Percentiles rank a stretch among this genome's conserved stretches.
Conservation (phyloP, 176 grass and related monocot genomes). For the Echinochloa phyllopogon region DNA sequence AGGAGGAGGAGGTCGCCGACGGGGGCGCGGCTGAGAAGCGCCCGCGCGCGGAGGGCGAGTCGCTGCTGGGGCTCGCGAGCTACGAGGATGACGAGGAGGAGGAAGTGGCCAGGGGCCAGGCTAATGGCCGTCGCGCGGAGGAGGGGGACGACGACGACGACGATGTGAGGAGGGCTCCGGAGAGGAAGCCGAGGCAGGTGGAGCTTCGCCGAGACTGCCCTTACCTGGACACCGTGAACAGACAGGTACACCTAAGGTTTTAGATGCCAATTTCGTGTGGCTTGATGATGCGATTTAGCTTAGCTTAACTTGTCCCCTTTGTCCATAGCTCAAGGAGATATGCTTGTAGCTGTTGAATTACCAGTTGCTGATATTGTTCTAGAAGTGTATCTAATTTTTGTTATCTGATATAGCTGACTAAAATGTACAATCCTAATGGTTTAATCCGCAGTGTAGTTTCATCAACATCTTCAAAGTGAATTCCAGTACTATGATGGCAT, state of each 20-base stretch:
- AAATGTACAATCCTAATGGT: neutral
- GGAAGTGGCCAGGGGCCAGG: conserved; percentile 32
- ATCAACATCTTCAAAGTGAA: neutral
- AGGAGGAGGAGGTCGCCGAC: conserved; percentile 28
- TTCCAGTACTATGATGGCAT: neutral
- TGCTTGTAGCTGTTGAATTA: neutral
- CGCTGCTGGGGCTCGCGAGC: conserved; percentile 59
- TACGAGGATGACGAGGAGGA: conserved; percentile 68
- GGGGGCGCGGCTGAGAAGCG: conserved; percentile 40
- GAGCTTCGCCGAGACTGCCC: conserved; percentile 87
- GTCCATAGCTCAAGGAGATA: neutral
- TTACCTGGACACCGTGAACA: conserved; percentile 97
- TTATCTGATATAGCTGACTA: neutral
- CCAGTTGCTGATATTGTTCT: neutral
- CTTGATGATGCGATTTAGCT: neutral
- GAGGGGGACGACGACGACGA: conserved; percentile 28
- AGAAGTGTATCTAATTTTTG: neutral
- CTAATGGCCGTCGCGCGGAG: conserved; percentile 11
- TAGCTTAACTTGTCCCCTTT: neutral
- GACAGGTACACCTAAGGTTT: conserved; percentile 57
- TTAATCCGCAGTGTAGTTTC: neutral
- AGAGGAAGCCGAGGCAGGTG: conserved; percentile 70
- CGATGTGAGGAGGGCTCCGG: conserved; percentile 45
- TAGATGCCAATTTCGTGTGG: neutral
- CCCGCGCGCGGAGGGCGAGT: conserved; percentile 25